A percentile compares a stretch with the other conserved stretches of the same genome.
phyloP scores from a whole-genome alignment of 371 early-diverging fungal species.

The Actinomortierella wolfii region DNA sequence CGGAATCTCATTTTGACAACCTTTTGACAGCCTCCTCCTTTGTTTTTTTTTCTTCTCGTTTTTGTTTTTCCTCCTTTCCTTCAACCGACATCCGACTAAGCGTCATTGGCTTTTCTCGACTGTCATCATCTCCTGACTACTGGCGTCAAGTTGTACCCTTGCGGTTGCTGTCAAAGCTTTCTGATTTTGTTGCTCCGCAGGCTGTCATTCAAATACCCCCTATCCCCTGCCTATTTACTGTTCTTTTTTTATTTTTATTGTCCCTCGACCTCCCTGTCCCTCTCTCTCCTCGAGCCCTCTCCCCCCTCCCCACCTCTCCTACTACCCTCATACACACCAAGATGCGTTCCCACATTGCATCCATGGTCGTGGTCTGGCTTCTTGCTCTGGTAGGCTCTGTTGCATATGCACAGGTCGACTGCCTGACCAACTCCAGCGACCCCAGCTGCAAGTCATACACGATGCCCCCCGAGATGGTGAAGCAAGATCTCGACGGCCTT shows the following conservation, averaged over 20 bases:
- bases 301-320: not conserved
- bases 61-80: conserved; percentile 9
- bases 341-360: too few species aligned
- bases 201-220: too few species aligned
- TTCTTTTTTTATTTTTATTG: too few species aligned
- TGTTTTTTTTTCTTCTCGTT: conserved; percentile 32
- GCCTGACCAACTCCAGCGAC: conserved; percentile 45
- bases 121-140: conserved; percentile 1
- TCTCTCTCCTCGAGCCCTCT: conserved; percentile 6
- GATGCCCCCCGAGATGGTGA: conserved; percentile 42
- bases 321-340: too few species aligned
- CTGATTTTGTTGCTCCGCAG: too few species aligned
- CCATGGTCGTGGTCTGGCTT: too few species aligned
- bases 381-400: not conserved
- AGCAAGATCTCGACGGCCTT: conserved; percentile 44
- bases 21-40: conserved; percentile 26
- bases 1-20: conserved; percentile 7
- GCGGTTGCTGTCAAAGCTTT: too few species aligned
- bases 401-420: conserved; percentile 29
- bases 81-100: conserved; percentile 2
- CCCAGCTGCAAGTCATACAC: conserved; percentile 49
- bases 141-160: not conserved
- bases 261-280: not conserved
- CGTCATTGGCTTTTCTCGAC: conserved; percentile 4
- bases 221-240: too few species aligned